These are phyloP conservation scores for Meira miltonrushii DNA, from an alignment of 1,284 basidiomycete species.

Conservation along the genomic window DNA sequence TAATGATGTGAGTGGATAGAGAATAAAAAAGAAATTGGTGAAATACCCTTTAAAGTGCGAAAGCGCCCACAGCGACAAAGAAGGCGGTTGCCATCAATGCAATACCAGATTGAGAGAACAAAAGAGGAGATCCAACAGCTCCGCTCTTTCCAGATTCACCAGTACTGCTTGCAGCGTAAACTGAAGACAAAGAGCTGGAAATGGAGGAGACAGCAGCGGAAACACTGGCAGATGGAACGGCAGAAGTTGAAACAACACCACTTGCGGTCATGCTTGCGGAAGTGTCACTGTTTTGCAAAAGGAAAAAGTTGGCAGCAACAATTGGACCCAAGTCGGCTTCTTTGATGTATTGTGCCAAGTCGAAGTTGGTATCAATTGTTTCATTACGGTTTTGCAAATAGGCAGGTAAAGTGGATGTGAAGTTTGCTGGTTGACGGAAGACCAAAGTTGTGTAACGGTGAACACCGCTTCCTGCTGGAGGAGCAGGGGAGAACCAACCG, in stretches of 20 bases:
- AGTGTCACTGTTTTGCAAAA: conserved; percentile 8
- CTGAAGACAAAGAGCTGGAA: too few relatives aligned
- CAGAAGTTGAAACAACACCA: neutral
- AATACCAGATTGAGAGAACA: too few relatives aligned
- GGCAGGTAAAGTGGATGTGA: neutral
- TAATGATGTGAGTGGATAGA: too few relatives aligned
- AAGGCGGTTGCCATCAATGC: too few relatives aligned
- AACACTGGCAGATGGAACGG: neutral
- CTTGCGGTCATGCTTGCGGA: neutral
- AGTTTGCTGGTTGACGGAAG: conserved; percentile 1
- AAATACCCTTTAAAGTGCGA: too few relatives aligned
- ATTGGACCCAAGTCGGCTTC: neutral
- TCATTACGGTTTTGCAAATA: neutral
- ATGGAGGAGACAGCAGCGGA: neutral
- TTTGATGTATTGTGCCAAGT: conserved; percentile 1
- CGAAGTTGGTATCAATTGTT: conserved; percentile 4
- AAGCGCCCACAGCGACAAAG: too few relatives aligned
- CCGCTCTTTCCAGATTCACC: too few relatives aligned
- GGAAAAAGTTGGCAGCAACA: conserved; percentile 11
- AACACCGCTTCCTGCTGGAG: conserved; percentile 1
- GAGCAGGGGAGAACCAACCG: conserved; percentile 8
- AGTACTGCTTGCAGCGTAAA: too few relatives aligned
- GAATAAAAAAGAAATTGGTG: too few relatives aligned
- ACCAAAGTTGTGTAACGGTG: conserved; percentile 8
- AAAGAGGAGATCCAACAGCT: too few relatives aligned